Conservation (phyloP, 108 stramenopile species). For the Fragilariopsis cylindrus region DNA sequence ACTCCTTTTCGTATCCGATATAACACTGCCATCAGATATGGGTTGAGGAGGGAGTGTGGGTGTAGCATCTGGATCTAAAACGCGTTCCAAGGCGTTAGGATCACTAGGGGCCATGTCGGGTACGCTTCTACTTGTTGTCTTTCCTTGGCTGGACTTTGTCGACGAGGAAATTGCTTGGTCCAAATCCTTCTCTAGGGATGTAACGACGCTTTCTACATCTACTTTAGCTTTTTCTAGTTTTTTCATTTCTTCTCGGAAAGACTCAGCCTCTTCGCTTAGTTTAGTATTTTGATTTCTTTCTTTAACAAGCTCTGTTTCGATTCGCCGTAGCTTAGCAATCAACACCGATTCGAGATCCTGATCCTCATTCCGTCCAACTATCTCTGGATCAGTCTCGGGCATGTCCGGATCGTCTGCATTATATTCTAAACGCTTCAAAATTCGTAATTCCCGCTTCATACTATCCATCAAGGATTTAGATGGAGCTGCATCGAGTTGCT, state of each 20-base stretch:
- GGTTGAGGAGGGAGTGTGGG: conserved; percentile 36
- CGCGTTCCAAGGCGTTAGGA: conserved; percentile 57
- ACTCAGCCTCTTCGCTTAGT: conserved; percentile 36
- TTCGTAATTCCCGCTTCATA: conserved; percentile 83
- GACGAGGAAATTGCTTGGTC: conserved; percentile 66
- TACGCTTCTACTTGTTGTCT: neutral
- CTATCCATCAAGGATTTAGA: conserved; percentile 67
- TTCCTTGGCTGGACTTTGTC: conserved; percentile 19
- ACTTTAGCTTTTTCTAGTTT: conserved; percentile 55
- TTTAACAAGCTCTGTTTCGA: conserved; percentile 83
- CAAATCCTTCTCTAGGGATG: conserved; percentile 77
- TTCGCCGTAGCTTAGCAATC: conserved; percentile 69
- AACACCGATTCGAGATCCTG: conserved; percentile 82
- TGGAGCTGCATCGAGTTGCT: conserved; percentile 68
- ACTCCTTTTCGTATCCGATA: neutral
- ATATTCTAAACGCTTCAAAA: conserved; percentile 86
- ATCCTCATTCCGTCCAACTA: conserved; percentile 50
- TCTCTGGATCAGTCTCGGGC: conserved; percentile 70
- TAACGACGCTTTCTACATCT: conserved; percentile 67
- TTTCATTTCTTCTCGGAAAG: conserved; percentile 41
- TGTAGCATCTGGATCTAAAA: conserved; percentile 68
- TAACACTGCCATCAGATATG: neutral
- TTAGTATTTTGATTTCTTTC: conserved; percentile 67
- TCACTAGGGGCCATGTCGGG: conserved; percentile 28
- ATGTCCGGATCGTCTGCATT: conserved; percentile 79